These are phyloP conservation scores for Cylindrotheca closterium DNA, from an alignment of 108 stramenopile genomes.

Conservation along the genomic window DNA sequence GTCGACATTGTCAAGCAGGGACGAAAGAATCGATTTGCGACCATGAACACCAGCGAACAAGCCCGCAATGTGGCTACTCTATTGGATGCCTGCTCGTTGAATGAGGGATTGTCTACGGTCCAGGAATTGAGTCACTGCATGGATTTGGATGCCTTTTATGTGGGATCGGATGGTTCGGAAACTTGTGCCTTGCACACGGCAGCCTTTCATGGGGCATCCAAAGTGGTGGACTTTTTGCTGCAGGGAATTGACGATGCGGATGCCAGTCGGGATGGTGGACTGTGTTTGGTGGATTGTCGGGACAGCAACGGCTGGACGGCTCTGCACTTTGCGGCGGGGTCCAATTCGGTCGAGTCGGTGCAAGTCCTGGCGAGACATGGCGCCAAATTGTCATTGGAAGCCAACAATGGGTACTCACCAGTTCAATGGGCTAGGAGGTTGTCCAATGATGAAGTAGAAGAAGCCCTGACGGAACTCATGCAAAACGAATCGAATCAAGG, in stretches of 20 bases:
- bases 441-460: constrained; percentile 59
- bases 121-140: constrained; percentile 59
- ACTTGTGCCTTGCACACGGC: constrained; percentile 80
- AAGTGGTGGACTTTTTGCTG: constrained; percentile 61
- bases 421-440: constrained; percentile 76
- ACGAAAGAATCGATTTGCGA: constrained; percentile 49
- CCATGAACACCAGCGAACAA: constrained; percentile 46
- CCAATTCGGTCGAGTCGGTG: constrained; percentile 49
- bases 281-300: constrained; percentile 54
- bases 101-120: constrained; percentile 56
- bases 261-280: constrained; percentile 49
- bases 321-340: constrained; percentile 74
- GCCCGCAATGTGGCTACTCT: constrained; percentile 41
- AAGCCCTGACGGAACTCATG: constrained; percentile 52
- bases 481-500: constrained; percentile 9
- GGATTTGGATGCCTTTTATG: constrained; percentile 71
- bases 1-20: constrained; percentile 36
- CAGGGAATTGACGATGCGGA: constrained; percentile 53
- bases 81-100: constrained; percentile 69
- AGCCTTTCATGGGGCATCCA: constrained; percentile 66
- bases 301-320: constrained; percentile 84
- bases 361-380: constrained; percentile 57
- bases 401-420: constrained; percentile 78
- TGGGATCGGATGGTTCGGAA: constrained; percentile 68
- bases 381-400: constrained; percentile 68